Percentiles rank a stretch among this genome's conserved stretches.
Conservation (phyloP, 768 basidiomycete species). For the Lyophyllum shimeji region DNA sequence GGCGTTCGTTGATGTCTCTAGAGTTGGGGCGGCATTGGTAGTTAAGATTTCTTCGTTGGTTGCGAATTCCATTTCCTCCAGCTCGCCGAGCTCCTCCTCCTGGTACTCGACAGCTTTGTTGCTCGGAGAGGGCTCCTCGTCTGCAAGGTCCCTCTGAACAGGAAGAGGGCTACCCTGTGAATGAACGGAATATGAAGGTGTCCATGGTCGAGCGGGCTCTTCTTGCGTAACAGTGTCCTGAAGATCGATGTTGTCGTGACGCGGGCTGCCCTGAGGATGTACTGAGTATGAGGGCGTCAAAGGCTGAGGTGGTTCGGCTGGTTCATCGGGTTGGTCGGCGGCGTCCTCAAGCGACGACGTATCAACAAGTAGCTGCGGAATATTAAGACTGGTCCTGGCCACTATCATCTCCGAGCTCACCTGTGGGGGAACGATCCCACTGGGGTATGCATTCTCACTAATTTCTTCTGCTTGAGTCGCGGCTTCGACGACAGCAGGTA, state of each 20-base stretch:
- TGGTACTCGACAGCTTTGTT: background rate
- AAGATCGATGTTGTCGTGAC: constrained; percentile 7
- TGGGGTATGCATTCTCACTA: background rate
- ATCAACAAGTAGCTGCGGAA: constrained; percentile 19
- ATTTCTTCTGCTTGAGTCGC: background rate
- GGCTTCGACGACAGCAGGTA: background rate
- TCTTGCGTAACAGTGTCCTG: constrained; percentile 3
- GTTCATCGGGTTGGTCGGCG: constrained; percentile 2
- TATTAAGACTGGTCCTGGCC: background rate
- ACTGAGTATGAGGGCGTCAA: constrained; percentile 42
- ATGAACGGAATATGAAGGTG: constrained; percentile 41
- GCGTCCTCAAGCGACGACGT: constrained; percentile 14
- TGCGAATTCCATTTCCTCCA: constrained; percentile 14
- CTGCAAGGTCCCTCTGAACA: constrained; percentile 8
- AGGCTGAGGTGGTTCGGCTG: constrained; percentile 6
- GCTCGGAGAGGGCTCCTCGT: background rate
- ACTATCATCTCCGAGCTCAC: background rate
- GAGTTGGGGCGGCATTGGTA: background rate
- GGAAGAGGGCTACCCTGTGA: constrained; percentile 34
- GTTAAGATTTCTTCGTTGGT: constrained; percentile 9
- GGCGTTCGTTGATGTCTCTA: background rate
- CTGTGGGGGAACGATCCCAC: constrained; percentile 8
- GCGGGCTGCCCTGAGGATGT: constrained; percentile 32
- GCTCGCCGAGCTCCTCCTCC: constrained; percentile 5
- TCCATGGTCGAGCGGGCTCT: constrained; percentile 29